Base-by-base conservation (phyloP, 495 filamentous ascomycete genomes). In the Aspergillus leporis region DNA sequence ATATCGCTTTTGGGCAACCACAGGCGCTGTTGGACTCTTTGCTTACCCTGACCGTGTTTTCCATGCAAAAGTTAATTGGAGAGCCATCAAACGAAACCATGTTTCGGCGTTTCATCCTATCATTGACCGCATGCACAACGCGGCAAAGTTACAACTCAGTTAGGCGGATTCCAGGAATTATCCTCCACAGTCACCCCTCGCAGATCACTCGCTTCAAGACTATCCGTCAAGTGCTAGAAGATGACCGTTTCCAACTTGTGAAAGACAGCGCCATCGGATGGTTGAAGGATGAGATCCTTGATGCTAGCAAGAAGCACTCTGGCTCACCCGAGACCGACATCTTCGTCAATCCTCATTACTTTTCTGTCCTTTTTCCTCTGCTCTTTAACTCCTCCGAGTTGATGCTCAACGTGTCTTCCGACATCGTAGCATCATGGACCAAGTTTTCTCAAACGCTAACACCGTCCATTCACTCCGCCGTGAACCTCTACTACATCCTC, bases 221-320 rank as follows among this genome's bases (percentile, higher is more conserved):
- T 57, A 88, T 98, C 12, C 81, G 85, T 45, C 87, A 90, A 48
- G 87, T 93, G 4, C 78, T 98, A 28, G 87, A 94, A 70, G 84
- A 96, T 60, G 90, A 88, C 62, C 58, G 61, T 9, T 86, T 88
- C 6, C 90, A 85, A 23, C 82, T 88, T 3, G 81, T 94, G 46
- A 92, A 91, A 62, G 92, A 88, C 14, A 87, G 85, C 54, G 92
- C 93, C 0, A 83, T 98, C 12, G 82, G 83, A 23, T 97, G 95
- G 90, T 74, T 97, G 4, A 93, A 92, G 67, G 86, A 92, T 51
- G 93, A 97, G 69, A 82, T 93, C 3, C 75, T 93, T 14, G 71
- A 74, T 22, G 76, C 84, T 19, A 53, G 63, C 23, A 64, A 61
- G 57, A 51, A 53, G 5, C 25, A 70, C 6, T 45, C 64, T 21